phyloP scores from a whole-genome alignment of 2,329 filamentous ascomycete genomes.

The Cladorrhinum sp. region DNA sequence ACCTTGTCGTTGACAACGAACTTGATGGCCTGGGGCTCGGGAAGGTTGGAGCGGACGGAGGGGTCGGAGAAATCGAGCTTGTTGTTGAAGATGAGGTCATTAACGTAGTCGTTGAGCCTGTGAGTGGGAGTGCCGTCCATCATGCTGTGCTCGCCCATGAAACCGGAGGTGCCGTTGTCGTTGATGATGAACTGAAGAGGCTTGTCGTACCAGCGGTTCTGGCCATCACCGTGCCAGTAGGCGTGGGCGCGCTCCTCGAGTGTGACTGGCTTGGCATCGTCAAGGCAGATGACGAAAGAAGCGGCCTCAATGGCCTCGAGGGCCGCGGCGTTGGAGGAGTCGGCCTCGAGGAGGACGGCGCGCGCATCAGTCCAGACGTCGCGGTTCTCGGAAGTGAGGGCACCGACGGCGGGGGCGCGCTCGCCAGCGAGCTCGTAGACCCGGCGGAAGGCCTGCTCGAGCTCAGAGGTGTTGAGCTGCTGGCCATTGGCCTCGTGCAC shows the following conservation, averaged over 20 bases:
- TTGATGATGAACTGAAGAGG: constrained; percentile 97
- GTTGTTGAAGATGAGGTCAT: constrained; percentile 88
- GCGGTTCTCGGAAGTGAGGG: constrained; percentile 86
- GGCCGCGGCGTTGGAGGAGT: constrained; percentile 71
- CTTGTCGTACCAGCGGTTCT: constrained; percentile 98
- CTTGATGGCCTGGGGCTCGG: constrained; percentile 72
- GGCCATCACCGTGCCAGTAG: constrained; percentile 97
- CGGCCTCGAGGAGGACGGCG: constrained; percentile 69
- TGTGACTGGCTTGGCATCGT: constrained; percentile 86
- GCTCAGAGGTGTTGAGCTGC: constrained; percentile 82
- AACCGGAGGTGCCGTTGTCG: constrained; percentile 95
- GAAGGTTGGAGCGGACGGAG: constrained; percentile 73
- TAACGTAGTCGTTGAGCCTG: constrained; percentile 91
- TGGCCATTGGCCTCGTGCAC: constrained; percentile 74
- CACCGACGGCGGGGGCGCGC: constrained; percentile 71
- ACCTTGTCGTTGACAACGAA: constrained; percentile 77
- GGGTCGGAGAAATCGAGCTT: constrained; percentile 86
- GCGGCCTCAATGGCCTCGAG: constrained; percentile 82
- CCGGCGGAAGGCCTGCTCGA: constrained; percentile 83
- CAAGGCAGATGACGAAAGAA: constrained; percentile 88
- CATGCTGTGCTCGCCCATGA: constrained; percentile 99
- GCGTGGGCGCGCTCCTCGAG: constrained; percentile 91
- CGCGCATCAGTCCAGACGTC: constrained; percentile 89
- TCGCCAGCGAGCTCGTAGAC: constrained; percentile 75
- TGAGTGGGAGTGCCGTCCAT: constrained; percentile 99